A percentile compares a stretch with the other conserved stretches of the same genome.
phyloP scores from a whole-genome alignment of 805 yeast species.

The Zygosaccharomyces lentus region DNA sequence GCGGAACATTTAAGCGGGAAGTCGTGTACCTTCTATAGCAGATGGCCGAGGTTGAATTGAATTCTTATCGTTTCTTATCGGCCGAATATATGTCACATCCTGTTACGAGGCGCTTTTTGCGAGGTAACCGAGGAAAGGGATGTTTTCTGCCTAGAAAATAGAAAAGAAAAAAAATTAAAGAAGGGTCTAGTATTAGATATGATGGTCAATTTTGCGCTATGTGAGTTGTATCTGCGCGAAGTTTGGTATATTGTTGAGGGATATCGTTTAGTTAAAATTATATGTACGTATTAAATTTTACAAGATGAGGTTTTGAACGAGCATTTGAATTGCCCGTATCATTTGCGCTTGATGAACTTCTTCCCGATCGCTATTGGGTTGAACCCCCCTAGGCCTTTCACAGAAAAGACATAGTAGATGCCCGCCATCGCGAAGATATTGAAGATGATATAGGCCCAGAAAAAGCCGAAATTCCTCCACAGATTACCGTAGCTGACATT shows the following conservation, averaged over 20 bases:
- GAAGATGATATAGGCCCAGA: conserved; percentile 53
- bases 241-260: too few relatives aligned
- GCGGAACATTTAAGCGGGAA: too few relatives aligned
- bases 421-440: conserved; percentile 43
- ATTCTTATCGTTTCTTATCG: conserved; percentile 1
- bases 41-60: not conserved
- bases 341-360: conserved; percentile 1
- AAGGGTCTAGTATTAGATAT: not conserved
- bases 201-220: too few relatives aligned
- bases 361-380: conserved; percentile 6
- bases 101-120: not conserved
- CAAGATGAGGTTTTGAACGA: too few relatives aligned
- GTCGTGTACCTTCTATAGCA: too few relatives aligned
- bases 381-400: conserved; percentile 17
- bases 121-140: not conserved
- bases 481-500: conserved; percentile 44
- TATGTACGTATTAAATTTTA: too few relatives aligned
- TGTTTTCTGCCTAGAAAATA: not conserved
- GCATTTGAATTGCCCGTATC: too few relatives aligned
- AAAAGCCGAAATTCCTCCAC: conserved; percentile 67
- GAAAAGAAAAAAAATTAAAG: not conserved
- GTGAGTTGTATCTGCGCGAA: too few relatives aligned
- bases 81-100: not conserved
- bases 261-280: too few relatives aligned
- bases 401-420: conserved; percentile 30